Conservation (phyloP, 139 green algal genomes). For the Tetratostichococcus sp. region DNA sequence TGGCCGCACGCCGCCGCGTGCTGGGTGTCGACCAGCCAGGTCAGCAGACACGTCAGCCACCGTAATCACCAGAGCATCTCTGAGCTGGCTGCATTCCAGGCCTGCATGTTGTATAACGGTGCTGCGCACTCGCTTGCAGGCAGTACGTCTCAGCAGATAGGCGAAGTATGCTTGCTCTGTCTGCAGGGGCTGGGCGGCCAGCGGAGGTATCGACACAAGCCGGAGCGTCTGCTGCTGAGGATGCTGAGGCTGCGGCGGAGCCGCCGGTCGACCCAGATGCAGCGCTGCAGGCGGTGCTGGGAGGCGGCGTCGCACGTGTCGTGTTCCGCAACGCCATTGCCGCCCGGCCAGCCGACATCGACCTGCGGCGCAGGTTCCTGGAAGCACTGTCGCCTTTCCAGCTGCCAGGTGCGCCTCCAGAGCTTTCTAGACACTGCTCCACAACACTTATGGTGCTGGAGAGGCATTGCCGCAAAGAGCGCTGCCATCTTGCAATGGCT, state of each 20-base stretch:
- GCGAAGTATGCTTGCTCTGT: no score
- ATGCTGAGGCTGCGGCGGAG: conserved; percentile 1
- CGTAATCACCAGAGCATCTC: no score
- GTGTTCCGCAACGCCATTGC: conserved; percentile 49
- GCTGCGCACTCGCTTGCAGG: no score
- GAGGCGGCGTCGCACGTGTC: conserved; percentile 53
- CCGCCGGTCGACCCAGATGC: conserved; percentile 28
- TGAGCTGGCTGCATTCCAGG: no score
- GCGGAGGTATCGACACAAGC: no score
- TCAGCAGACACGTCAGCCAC: neutral
- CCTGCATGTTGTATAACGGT: no score
- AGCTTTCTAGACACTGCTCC: no score
- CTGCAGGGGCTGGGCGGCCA: neutral
- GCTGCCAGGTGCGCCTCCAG: conserved; percentile 40
- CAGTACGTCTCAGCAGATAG: no score
- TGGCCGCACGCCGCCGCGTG: conserved; percentile 60
- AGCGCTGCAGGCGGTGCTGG: conserved; percentile 56
- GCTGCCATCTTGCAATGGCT: no score
- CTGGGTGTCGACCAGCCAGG: conserved; percentile 54
- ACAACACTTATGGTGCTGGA: no score
- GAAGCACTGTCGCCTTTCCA: conserved; percentile 41
- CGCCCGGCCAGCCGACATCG: conserved; percentile 34
- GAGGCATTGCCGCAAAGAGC: no score
- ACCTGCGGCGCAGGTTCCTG: conserved; percentile 48
- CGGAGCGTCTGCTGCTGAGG: conserved; percentile 4